Evolutionary conservation across 2,329 filamentous ascomycete species (phyloP).

Genomic region (Paracamarosporium sp.): DNA sequence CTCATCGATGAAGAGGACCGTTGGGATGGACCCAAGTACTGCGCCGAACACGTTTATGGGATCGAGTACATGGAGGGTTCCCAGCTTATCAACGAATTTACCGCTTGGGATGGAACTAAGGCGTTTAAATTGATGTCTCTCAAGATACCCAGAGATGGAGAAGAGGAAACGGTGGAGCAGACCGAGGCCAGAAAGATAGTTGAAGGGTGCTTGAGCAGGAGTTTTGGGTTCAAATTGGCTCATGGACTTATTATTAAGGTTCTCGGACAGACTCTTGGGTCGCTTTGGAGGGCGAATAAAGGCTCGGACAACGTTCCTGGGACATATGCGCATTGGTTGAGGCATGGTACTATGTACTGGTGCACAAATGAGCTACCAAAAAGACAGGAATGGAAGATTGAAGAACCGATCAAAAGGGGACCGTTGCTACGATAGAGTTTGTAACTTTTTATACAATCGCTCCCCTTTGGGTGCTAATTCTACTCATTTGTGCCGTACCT

Average conservation of each 20-base stretch:
- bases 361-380: conserved; percentile 42
- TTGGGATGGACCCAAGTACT: conserved; percentile 64
- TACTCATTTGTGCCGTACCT: too few species aligned
- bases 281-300: conserved; percentile 59
- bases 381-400: conserved; percentile 19
- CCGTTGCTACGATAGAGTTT: background rate
- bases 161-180: conserved; percentile 56
- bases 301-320: conserved; percentile 58
- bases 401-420: conserved; percentile 22
- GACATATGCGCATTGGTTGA: conserved; percentile 63
- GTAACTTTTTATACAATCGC: background rate
- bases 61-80: conserved; percentile 25
- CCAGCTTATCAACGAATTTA: conserved; percentile 53
- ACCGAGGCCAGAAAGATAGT: conserved; percentile 58
- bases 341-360: conserved; percentile 59
- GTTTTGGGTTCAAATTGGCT: conserved; percentile 64
- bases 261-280: conserved; percentile 58
- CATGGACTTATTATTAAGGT: conserved; percentile 61
- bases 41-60: conserved; percentile 39
- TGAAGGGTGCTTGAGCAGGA: conserved; percentile 55
- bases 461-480: background rate
- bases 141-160: conserved; percentile 45
- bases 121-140: conserved; percentile 61
- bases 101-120: conserved; percentile 57
- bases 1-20: conserved; percentile 57